These are phyloP conservation scores for Boletus smithii DNA, from an alignment of 1,284 basidiomycete species.

Conservation along the genomic window DNA sequence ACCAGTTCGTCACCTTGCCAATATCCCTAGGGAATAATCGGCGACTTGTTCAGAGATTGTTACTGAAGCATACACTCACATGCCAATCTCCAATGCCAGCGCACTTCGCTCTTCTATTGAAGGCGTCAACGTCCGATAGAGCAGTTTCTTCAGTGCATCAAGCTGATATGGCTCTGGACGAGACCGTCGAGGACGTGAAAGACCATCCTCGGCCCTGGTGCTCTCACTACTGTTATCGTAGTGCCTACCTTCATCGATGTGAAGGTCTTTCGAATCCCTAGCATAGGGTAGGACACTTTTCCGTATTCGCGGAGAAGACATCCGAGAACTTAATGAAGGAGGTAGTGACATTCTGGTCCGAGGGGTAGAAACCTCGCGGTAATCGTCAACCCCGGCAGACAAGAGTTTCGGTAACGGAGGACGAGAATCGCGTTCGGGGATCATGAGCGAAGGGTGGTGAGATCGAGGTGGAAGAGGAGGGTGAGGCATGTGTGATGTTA, in stretches of 20 bases:
- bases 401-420: slow-evolving; percentile 27
- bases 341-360: slow-evolving; percentile 32
- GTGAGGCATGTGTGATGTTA: slow-evolving; percentile 14
- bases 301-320: slow-evolving; percentile 39
- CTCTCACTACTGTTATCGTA: slow-evolving; percentile 25
- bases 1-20: slow-evolving; percentile 83
- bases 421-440: slow-evolving; percentile 21
- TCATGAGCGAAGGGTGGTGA: slow-evolving; percentile 37
- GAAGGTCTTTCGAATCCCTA: slow-evolving; percentile 30
- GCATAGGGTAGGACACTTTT: slow-evolving; percentile 46
- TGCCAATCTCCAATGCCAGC: slow-evolving; percentile 68
- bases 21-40: slow-evolving; percentile 54
- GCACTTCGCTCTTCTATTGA: slow-evolving; percentile 73
- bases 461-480: slow-evolving; percentile 44
- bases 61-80: slow-evolving; percentile 41
- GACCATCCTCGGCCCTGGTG: slow-evolving; percentile 27
- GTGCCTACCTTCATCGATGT: slow-evolving; percentile 33
- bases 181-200: slow-evolving; percentile 57
- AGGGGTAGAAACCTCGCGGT: slow-evolving; percentile 28
- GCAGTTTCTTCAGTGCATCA: slow-evolving; percentile 65
- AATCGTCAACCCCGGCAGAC: slow-evolving; percentile 26
- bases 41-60: not conserved
- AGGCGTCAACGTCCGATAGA: slow-evolving; percentile 65
- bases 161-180: slow-evolving; percentile 75
- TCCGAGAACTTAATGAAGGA: slow-evolving; percentile 28